Base-by-base conservation (phyloP, 768 basidiomycete species). In the Boletus vinaceobasis region DNA sequence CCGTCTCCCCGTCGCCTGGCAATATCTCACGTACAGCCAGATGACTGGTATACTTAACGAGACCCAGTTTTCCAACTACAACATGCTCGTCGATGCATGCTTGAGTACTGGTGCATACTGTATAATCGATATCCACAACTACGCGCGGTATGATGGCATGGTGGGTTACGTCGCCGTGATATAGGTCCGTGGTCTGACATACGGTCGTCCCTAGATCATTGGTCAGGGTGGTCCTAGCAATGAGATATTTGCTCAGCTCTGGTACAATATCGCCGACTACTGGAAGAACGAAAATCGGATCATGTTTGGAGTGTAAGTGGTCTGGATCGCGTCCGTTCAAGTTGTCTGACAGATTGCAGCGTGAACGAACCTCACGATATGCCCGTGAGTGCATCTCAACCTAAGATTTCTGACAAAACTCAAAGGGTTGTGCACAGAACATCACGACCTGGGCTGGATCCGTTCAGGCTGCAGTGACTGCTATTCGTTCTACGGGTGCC, bases 321-420 rank as follows among this genome's bases (percentile, higher is more conserved):
- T 19, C 29, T 11, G 5, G 8, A 32, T 31, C 35, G 4, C 0
- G 5, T 32, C 19, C 10, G 11, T 48, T 46, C 26, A 21, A 32
- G 33, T 7, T 37, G 9, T 31, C 32, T 58, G 13, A 56, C 27
- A 40, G 35, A 38, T 42, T 4, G 14, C 27, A 81, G 79, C 27
- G 83, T 85, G 82, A 85, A 85, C 57, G 84, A 85, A 58, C 83
- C 84, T 5, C 83, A 86, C 57, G 80, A 85, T 62, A 64, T 82
- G 6, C 79, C 79, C 9, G 65, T 60, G 26, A 44, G 66, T 56
- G 14, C n/a, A 36, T 33, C 50, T 17, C 29, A 10, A 40, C 2
- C 15, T 7, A 32, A 14, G 0, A 4, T 43, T 31, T 26, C 8
- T 27, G 14, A 33, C 19, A 4, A 23, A 29, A 35, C 37, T 37